These are phyloP conservation scores for Rhododendron mucronatum DNA, from an alignment of 148 eudicot species.

Conservation along the genomic window DNA sequence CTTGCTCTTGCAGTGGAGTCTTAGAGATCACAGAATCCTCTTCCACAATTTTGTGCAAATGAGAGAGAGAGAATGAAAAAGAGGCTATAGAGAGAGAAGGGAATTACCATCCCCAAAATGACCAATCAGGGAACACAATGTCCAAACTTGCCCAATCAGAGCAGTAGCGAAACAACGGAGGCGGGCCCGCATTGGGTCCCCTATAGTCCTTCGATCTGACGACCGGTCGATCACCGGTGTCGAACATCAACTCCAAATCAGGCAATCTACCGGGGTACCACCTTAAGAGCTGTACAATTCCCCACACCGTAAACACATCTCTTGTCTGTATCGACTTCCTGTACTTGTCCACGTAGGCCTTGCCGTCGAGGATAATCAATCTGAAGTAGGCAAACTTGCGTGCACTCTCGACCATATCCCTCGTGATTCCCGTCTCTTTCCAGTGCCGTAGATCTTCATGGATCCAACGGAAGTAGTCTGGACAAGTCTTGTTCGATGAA, in stretches of 20 bases:
- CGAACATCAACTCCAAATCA: slow-evolving; percentile 71
- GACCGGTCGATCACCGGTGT: slow-evolving; percentile 58
- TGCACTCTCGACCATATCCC: slow-evolving; percentile 62
- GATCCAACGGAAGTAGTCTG: slow-evolving; percentile 82
- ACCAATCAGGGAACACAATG: slow-evolving; percentile 91
- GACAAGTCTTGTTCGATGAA: slow-evolving; percentile 43
- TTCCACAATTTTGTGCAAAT: background rate
- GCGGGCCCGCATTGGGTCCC: slow-evolving; percentile 35
- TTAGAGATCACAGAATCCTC: background rate
- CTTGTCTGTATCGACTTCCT: slow-evolving; percentile 49
- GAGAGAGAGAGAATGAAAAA: background rate
- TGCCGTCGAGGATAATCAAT: slow-evolving; percentile 54
- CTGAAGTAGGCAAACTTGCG: slow-evolving; percentile 49
- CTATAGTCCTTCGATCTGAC: slow-evolving; percentile 22
- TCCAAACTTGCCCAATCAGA: slow-evolving; percentile 52
- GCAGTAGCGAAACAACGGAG: slow-evolving; percentile 74
- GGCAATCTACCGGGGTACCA: slow-evolving; percentile 85
- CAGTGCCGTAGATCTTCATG: slow-evolving; percentile 73
- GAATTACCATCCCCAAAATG: slow-evolving; percentile 87
- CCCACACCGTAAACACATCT: slow-evolving; percentile 75
- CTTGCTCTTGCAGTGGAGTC: background rate
- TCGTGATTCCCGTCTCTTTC: slow-evolving; percentile 59
- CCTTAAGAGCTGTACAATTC: slow-evolving; percentile 56
- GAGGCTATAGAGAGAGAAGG: too few species aligned
- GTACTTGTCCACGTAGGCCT: slow-evolving; percentile 59